A percentile compares a stretch with the other conserved stretches of the same genome.
Evolutionary conservation across 169 alveolate species (phyloP).

Genomic region (Miamiensis avidus): DNA sequence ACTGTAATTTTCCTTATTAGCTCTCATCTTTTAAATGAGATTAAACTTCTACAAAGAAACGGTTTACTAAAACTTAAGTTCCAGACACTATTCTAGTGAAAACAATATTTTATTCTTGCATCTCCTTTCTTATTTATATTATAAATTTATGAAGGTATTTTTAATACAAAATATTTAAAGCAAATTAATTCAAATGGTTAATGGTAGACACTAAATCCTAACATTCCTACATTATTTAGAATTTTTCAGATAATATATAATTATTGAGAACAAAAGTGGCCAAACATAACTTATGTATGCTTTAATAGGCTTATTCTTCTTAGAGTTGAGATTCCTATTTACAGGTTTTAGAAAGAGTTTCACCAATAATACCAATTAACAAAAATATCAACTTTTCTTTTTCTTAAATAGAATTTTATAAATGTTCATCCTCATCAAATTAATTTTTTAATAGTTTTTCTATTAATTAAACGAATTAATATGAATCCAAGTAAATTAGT

Average conservation of each 20-base stretch:
- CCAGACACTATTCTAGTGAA: no score
- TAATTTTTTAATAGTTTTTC: no score
- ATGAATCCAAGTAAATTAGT: background rate
- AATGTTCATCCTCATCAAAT: background rate
- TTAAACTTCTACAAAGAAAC: background rate
- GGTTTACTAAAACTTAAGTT: background rate
- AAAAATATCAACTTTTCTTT: background rate
- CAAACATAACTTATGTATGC: background rate
- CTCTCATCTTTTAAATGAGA: no score
- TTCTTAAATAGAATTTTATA: background rate
- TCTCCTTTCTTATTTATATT: no score
- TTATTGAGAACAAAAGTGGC: background rate
- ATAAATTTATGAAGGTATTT: no score
- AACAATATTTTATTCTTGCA: background rate
- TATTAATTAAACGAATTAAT: no score
- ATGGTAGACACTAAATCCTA: background rate
- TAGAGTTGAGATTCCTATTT: no score
- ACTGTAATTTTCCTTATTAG: background rate
- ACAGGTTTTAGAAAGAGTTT: background rate
- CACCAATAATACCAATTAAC: background rate
- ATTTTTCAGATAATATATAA: background rate
- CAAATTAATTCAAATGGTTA: background rate
- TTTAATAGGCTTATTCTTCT: background rate
- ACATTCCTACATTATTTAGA: no score
- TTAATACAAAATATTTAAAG: background rate